Evolutionary conservation across 495 filamentous ascomycete species (phyloP), one percentile per base, ranked within the genome.

Genomic region (Penicillium angulare): DNA sequence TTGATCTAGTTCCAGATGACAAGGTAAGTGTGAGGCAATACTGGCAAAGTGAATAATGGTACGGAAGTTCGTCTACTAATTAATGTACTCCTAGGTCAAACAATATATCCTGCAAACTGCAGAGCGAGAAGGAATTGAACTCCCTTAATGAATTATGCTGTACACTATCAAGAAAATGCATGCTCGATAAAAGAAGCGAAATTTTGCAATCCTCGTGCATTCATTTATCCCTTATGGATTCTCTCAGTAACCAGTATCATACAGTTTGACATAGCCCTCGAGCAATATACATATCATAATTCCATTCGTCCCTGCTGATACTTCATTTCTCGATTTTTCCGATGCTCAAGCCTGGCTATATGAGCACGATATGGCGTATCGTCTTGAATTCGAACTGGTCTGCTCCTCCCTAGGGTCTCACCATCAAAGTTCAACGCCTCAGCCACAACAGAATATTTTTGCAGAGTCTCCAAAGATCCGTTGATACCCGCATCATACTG

Each of bases 71-170:
- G 33, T 21, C 3, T 36, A 34, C n/a, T 21, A 13, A 13, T 22
- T 52, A 47, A 55, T 23, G 22, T 44, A 38, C 32, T 32, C 50
- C 17, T 22, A 90, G 87, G 79, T 87, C 27, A 79, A 81, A 45
- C 84, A 80, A 26, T 97, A 86, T 71, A 90, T 97, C 44, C 58
- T 90, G 38, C 82, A 87, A 51, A 82, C 79, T 49, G 88, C 89
- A 27, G 90, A 95, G 71, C 82, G 80, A 45, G 92, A 97, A 67
- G 93, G 91, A 7, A 86, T 98, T 55, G 87, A 92, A 32, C 53
- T 84, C 18, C 72, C 67, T 22, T 65, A 24, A 56, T 46, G 24
- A 49, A 15, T 18, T 23, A 15, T 34, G 15, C 43, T 13, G 27
- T 21, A 46, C 13, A 23, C 16, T 46, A n/a, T n/a, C n/a, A n/a